Evolutionary conservation across 371 early-diverging fungal genomes (phyloP), one percentile per base, ranked within the genome.

Genomic region (Ordospora colligata): DNA sequence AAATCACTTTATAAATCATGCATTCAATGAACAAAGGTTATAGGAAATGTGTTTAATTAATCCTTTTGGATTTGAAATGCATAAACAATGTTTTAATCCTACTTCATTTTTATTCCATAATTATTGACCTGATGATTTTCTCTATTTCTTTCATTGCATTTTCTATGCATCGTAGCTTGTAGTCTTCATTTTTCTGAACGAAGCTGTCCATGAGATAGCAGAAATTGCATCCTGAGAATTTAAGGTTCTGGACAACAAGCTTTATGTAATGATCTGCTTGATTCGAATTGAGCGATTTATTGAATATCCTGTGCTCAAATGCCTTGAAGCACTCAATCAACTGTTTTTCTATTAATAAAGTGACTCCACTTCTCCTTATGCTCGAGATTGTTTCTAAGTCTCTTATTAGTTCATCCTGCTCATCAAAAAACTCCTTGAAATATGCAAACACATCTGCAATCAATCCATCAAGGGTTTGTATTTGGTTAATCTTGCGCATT

Each of bases 231-330:
- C 45, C 44, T 2, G 70, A n/a, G 49, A 79, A 75, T 40, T 45
- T 68, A 27, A 75, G 75, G 51, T 47, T 69, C 14, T 21, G n/a
- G 1, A 27, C 40, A n/a, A 79, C 52, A 21, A 47, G 8, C 9
- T 79, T 43, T 44, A 79, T 22, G 37, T 54, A 66, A n/a, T 67
- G 71, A 27, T 64, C 51, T 46, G 66, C 25, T 9, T 58, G 42
- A 9, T 46, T 62, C 17, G 47, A 23, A 42, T 79, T 23, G 47
- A 37, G 70, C 22, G 52, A 45, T 50, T 76, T 80, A 52, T 49
- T 74, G 45, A 80, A 74, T 12, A 80, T 22, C 43, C 80, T 65
- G 19, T 69, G 62, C 45, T 69, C 66, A n/a, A 80, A 22, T 49
- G 22, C 52, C 17, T 73, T 53, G 47, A 80, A 74, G 40, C 69